Conservation (phyloP, 768 basidiomycete species). For the Auriculariales sp. region DNA sequence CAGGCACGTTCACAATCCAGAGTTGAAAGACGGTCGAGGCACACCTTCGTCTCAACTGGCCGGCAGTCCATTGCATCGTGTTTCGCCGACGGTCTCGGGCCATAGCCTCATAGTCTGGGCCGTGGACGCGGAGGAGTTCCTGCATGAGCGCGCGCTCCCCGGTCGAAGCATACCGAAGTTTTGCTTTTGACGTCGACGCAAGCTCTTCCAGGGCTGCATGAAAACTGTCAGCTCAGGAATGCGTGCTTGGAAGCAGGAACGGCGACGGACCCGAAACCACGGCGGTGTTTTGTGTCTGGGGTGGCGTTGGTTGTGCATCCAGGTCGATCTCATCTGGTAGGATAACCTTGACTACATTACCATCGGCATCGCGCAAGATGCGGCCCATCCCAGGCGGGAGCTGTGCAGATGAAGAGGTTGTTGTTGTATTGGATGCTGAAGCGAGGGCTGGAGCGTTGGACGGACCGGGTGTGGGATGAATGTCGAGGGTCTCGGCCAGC, state of each 20-base stretch:
- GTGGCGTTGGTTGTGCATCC: conserved; percentile 5
- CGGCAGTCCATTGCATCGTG: conserved; percentile 69
- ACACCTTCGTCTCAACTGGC: conserved; percentile 36
- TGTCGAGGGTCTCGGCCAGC: conserved; percentile 48
- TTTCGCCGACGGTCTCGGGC: conserved; percentile 67
- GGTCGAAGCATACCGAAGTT: conserved; percentile 46
- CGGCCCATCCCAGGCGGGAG: conserved; percentile 59
- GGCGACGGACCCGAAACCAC: neutral
- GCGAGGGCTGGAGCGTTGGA: too few species aligned
- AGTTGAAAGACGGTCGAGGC: conserved; percentile 2
- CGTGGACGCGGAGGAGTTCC: conserved; percentile 54
- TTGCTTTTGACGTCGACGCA: conserved; percentile 28
- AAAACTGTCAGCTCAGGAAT: conserved; percentile 4
- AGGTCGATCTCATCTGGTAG: conserved; percentile 41
- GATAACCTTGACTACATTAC: conserved; percentile 60
- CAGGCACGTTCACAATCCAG: too few species aligned
- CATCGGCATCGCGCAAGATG: conserved; percentile 67
- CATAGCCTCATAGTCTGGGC: conserved; percentile 62
- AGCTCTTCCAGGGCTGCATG: conserved; percentile 49
- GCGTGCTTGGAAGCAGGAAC: neutral
- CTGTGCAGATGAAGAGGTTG: conserved; percentile 11
- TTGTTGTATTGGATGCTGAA: too few species aligned
- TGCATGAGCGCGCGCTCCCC: conserved; percentile 57
- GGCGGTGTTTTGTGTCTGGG: neutral
- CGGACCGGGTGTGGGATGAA: too few species aligned